Conservation (phyloP, 441 rosid genomes). For the Populus hybrid region DNA sequence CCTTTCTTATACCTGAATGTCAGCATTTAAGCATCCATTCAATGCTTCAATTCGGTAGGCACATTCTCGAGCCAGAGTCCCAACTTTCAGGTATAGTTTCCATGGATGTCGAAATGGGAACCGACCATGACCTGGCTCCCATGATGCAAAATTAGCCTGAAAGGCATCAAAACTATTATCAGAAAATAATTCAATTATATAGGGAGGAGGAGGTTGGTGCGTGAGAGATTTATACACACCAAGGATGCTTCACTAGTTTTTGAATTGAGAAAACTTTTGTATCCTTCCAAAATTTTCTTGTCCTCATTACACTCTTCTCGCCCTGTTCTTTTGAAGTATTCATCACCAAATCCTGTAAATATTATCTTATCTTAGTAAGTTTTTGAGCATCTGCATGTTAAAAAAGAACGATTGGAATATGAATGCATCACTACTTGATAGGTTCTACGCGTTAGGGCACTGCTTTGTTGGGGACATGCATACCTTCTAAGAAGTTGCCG, state of each 20-base stretch:
- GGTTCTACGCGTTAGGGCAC: no score
- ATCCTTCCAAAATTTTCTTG: constrained; percentile 32
- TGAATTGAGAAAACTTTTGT: constrained; percentile 56
- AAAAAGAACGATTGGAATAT: no score
- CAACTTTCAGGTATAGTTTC: constrained; percentile 20
- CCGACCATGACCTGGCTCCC: constrained; percentile 29
- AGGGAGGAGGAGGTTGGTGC: not conserved
- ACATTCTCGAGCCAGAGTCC: constrained; percentile 38
- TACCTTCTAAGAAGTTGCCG: constrained; percentile 64
- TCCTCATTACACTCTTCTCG: constrained; percentile 28
- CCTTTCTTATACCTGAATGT: constrained; percentile 27
- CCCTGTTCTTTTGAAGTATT: constrained; percentile 19
- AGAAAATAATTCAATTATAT: not conserved
- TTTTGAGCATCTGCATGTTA: no score
- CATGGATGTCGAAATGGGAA: no score
- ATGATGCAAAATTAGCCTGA: constrained; percentile 67
- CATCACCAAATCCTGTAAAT: not conserved
- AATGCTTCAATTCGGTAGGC: constrained; percentile 47
- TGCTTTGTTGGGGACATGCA: not conserved
- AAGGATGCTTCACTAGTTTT: constrained; percentile 57
- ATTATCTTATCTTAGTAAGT: not conserved
- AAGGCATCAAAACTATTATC: not conserved
- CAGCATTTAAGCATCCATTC: constrained; percentile 33
- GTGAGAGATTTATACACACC: constrained; percentile 32
- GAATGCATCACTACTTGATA: no score